A percentile compares a stretch with the other conserved stretches of the same genome.
These are phyloP conservation scores for Oryza meridionalis DNA, from an alignment of 176 grass and related monocot species.

Conservation along the genomic window DNA sequence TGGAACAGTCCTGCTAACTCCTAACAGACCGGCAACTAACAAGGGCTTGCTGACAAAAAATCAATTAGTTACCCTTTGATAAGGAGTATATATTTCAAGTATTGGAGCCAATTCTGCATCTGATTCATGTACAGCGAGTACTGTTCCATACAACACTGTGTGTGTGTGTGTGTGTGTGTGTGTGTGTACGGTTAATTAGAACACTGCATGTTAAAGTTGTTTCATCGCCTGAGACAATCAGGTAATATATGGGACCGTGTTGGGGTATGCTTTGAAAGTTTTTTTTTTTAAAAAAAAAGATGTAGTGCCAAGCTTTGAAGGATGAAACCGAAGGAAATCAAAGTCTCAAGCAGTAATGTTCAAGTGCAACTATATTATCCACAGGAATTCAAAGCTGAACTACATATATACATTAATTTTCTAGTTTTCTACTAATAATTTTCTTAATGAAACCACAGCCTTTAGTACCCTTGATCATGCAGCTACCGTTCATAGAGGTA, in stretches of 20 bases:
- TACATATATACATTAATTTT: neutral
- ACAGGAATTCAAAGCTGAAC: neutral
- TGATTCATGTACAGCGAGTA: too few species aligned
- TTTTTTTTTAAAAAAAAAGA: too few species aligned
- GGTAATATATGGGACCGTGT: too few species aligned
- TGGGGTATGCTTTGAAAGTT: too few species aligned
- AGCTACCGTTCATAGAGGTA: neutral
- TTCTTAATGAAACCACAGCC: neutral
- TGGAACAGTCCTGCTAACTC: too few species aligned
- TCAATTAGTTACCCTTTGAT: neutral
- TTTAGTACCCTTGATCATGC: neutral
- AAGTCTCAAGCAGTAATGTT: neutral
- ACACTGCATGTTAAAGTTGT: too few species aligned
- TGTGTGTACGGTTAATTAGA: too few species aligned
- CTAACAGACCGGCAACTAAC: neutral
- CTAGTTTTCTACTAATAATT: neutral
- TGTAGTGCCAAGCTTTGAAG: neutral
- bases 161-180: too few species aligned
- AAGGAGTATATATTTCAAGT: neutral
- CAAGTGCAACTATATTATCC: neutral
- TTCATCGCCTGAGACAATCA: too few species aligned
- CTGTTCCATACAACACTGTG: too few species aligned
- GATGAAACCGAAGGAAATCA: neutral
- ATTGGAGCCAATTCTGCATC: too few species aligned
- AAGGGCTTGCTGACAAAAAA: neutral